These are phyloP conservation scores for Tothia fuscella DNA, from an alignment of 2,329 filamentous ascomycete genomes.

Conservation along the genomic window DNA sequence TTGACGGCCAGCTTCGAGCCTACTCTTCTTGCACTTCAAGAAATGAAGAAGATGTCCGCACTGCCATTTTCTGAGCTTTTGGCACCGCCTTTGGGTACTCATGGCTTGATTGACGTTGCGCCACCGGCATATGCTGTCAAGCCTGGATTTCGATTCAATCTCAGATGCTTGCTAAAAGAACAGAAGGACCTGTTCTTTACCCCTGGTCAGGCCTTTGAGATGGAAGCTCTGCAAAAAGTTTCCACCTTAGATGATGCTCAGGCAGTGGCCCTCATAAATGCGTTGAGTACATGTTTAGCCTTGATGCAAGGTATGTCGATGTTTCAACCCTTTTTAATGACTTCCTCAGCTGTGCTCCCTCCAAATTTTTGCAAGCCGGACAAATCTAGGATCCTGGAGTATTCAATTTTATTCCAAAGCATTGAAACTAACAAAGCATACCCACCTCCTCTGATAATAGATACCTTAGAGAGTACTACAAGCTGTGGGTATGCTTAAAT, in stretches of 20 bases:
- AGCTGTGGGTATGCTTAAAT: too few species aligned
- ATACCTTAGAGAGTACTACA: too few species aligned
- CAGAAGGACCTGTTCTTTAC: constrained; percentile 16
- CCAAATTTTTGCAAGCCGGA: neutral
- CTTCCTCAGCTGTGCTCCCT: neutral
- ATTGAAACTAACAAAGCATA: too few species aligned
- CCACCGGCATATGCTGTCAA: constrained; percentile 41
- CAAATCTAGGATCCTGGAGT: too few species aligned
- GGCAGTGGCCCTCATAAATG: constrained; percentile 39
- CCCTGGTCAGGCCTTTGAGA: constrained; percentile 21
- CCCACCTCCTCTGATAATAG: too few species aligned
- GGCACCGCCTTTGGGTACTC: constrained; percentile 14
- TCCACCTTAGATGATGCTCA: constrained; percentile 41
- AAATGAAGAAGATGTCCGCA: constrained; percentile 27
- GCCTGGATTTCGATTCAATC: constrained; percentile 38
- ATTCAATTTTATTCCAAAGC: neutral
- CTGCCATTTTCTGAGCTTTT: constrained; percentile 22
- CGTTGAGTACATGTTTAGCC: constrained; percentile 41
- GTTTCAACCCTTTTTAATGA: neutral
- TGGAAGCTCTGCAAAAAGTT: constrained; percentile 18
- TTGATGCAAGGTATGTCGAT: constrained; percentile 51
- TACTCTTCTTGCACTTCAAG: constrained; percentile 44
- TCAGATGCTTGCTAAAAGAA: constrained; percentile 19
- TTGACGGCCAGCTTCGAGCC: constrained; percentile 46
- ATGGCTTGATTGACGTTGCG: constrained; percentile 18